Base-by-base conservation (phyloP, 208 protist species). In the Trypanosoma cruzi region DNA sequence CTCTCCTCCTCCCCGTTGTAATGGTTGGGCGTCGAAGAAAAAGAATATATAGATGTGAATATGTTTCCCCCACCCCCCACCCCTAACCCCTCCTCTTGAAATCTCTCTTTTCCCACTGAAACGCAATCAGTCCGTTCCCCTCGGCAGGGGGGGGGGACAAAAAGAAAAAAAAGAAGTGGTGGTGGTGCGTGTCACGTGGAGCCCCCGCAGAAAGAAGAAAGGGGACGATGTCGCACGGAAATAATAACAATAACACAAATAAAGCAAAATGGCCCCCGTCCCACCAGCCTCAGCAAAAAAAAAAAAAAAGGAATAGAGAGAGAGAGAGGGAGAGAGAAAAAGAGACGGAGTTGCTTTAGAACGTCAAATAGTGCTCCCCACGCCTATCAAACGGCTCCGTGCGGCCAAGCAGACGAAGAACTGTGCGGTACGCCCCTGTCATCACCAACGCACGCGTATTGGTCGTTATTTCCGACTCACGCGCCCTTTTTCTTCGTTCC, bases 351-450 rank as follows among this genome's bases (percentile, higher is more conserved):
- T 44, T 16, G 4, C 36, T 24, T 86, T 56, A 94, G 60, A 92
- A 94, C 22, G 87, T 73, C n/a, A 95, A 69, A 69, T 88, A 92
- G 48, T 83, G 82, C 67, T 90, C 85, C 14, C 76, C 73, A 31
- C 71, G 75, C 22, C 67, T 55, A 28, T 81, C 69, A 72, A 93
- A 90, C 0, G 85, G 85, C 50, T 81, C 77, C 3, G 79, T 78
- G 16, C 90, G 82, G 16, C 87, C 90, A 1, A 95, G 77, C 61
- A 95, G 54, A 2, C 67, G 71, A 57, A 95, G 73, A 46, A 84
- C 72, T 26, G 85, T 67, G 40, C 66, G 63, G 48, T 93, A 83
- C 26, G 87, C 90, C 48, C 85, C 81, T 24, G 73, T 81, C 60
- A 88, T 71, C 13, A 86, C 80, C 24, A 77, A 69, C 1, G 69